Conservation (phyloP, 1,139 yeast species). For the Saccharomyces pastorianus region DNA sequence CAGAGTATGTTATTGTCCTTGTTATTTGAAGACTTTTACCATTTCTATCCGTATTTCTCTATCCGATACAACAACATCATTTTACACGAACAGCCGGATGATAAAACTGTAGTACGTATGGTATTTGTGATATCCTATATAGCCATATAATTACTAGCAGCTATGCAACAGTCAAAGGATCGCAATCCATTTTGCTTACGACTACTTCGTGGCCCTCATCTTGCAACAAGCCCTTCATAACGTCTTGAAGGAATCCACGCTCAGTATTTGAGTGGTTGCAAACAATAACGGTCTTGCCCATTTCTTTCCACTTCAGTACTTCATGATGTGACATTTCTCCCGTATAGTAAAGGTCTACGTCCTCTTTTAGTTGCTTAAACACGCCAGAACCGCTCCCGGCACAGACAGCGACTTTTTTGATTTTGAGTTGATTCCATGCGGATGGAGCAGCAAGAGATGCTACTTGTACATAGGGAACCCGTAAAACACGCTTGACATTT, state of each 20-base stretch:
- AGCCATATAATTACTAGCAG: not conserved
- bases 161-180: conserved; percentile 38
- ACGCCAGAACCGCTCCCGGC: conserved; percentile 91
- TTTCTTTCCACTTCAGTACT: conserved; percentile 59
- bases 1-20: not conserved
- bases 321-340: conserved; percentile 96
- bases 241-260: conserved; percentile 58
- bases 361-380: conserved; percentile 28
- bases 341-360: conserved; percentile 73
- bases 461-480: conserved; percentile 54
- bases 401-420: conserved; percentile 69
- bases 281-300: conserved; percentile 64
- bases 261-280: conserved; percentile 93
- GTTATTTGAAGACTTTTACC: too few species aligned
- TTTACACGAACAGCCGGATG: too few species aligned
- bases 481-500: conserved; percentile 48
- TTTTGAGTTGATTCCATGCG: conserved; percentile 25
- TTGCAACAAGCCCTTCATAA: conserved; percentile 43
- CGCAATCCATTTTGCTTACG: conserved; percentile 47
- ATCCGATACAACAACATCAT: too few species aligned
- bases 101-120: not conserved
- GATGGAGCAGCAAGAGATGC: conserved; percentile 40
- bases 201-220: conserved; percentile 36
- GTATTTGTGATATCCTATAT: not conserved
- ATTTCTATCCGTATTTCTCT: too few species aligned